Conservation (phyloP, 2,329 filamentous ascomycete species). For the Neurospora sp. region DNA sequence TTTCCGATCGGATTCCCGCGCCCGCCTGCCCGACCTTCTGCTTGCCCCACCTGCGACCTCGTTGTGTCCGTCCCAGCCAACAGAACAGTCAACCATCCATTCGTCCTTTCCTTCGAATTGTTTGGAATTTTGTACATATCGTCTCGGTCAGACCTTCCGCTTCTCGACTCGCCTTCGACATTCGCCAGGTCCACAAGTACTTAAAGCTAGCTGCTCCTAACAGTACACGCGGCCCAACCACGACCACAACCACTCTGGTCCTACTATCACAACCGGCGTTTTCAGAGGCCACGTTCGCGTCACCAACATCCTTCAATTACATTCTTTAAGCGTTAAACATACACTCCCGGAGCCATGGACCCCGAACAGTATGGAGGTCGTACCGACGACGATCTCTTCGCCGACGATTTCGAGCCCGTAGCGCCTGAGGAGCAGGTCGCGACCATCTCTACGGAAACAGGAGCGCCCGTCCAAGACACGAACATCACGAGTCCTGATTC, state of each 20-base stretch:
- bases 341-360: constrained; percentile 34
- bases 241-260: background rate
- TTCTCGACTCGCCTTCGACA: background rate
- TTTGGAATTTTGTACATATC: background rate
- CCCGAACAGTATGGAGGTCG: constrained; percentile 48
- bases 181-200: background rate
- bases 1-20: background rate
- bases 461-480: background rate
- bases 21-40: background rate
- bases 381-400: constrained; percentile 53
- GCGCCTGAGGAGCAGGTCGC: constrained; percentile 7
- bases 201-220: background rate
- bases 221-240: background rate
- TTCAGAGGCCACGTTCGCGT: background rate
- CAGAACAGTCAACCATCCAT: background rate
- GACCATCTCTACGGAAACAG: background rate
- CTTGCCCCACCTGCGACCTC: background rate
- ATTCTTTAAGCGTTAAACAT: background rate
- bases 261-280: background rate
- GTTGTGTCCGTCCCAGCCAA: background rate
- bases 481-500: background rate
- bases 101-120: background rate
- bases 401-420: constrained; percentile 51
- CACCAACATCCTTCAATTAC: background rate
- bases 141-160: background rate